Conservation (phyloP, 352 stramenopile species). For the Elongisporangium anandrum region DNA sequence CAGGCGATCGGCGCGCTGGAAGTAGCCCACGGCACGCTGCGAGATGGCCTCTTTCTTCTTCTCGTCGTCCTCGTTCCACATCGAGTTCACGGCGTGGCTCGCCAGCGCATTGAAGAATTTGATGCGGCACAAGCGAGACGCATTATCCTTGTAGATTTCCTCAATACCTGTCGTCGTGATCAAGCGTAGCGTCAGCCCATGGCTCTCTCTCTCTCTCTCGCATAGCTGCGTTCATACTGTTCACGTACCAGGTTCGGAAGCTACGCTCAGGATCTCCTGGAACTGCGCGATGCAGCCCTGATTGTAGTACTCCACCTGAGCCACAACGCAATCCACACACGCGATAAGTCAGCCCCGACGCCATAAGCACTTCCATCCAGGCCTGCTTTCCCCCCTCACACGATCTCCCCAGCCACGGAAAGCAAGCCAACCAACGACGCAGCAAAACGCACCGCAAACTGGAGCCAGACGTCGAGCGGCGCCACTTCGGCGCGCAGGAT, state of each 20-base stretch:
- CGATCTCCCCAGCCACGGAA: background rate
- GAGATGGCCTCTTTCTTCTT: conserved; percentile 80
- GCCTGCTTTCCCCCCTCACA: background rate
- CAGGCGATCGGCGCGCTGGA: conserved; percentile 83
- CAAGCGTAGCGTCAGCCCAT: background rate
- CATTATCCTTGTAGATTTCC: conserved; percentile 87
- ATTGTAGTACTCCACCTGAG: conserved; percentile 88
- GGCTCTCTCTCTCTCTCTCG: no score
- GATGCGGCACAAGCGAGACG: conserved; percentile 78
- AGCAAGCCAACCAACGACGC: background rate
- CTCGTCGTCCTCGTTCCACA: conserved; percentile 89
- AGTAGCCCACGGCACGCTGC: conserved; percentile 78
- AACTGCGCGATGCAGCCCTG: conserved; percentile 77
- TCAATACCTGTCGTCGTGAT: conserved; percentile 42
- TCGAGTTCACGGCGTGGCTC: conserved; percentile 81
- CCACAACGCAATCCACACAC: conserved; percentile 5
- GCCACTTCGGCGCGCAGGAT: conserved; percentile 88
- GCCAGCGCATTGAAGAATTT: conserved; percentile 88
- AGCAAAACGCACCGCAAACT: conserved; percentile 70
- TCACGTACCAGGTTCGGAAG: conserved; percentile 55
- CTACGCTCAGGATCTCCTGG: conserved; percentile 81
- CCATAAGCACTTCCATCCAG: background rate
- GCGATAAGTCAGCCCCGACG: background rate
- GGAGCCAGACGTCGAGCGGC: conserved; percentile 88
- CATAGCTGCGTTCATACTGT: no score